Percentiles rank a stretch among this genome's conserved stretches.
Conservation (phyloP, 1,284 basidiomycete genomes). For the Microbotryum lychnidis-dioicae region DNA sequence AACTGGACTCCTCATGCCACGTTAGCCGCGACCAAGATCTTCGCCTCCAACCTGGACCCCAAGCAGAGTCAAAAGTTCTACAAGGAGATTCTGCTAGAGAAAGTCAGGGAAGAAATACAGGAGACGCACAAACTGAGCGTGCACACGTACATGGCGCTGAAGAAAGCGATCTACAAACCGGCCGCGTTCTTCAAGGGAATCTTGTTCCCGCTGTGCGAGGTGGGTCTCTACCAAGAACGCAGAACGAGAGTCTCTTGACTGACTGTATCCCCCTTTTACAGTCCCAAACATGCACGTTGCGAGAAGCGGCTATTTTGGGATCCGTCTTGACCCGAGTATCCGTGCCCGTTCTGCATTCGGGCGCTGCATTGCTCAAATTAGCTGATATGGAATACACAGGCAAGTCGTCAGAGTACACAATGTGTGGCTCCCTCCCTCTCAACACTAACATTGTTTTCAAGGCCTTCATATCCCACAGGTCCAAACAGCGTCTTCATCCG, state of each 20-base stretch:
- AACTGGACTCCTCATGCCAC: constrained; percentile 95
- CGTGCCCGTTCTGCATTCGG: constrained; percentile 90
- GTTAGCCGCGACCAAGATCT: constrained; percentile 86
- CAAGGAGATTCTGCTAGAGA: constrained; percentile 83
- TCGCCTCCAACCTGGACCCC: constrained; percentile 95
- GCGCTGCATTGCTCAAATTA: constrained; percentile 85
- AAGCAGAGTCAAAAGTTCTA: constrained; percentile 90
- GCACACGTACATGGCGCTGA: constrained; percentile 79
- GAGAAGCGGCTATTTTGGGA: constrained; percentile 90
- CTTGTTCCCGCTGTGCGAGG: constrained; percentile 89
- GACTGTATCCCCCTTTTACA: constrained; percentile 30
- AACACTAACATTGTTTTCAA: not conserved
- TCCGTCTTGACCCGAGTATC: constrained; percentile 87
- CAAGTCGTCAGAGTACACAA: constrained; percentile 35
- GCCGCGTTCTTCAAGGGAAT: constrained; percentile 98
- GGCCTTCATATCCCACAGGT: constrained; percentile 45
- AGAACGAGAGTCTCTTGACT: not conserved
- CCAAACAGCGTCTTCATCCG: constrained; percentile 96
- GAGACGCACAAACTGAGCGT: constrained; percentile 73
- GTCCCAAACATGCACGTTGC: constrained; percentile 71
- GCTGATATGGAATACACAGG: constrained; percentile 95
- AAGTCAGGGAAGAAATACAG: constrained; percentile 81
- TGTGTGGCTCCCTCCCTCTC: not conserved
- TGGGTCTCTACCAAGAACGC: constrained; percentile 41
- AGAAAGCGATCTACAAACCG: constrained; percentile 90